Percentiles rank a stretch among this genome's conserved stretches.
phyloP scores from a whole-genome alignment of 805 yeast genomes.

The Teunomyces barrocoloradensis region DNA sequence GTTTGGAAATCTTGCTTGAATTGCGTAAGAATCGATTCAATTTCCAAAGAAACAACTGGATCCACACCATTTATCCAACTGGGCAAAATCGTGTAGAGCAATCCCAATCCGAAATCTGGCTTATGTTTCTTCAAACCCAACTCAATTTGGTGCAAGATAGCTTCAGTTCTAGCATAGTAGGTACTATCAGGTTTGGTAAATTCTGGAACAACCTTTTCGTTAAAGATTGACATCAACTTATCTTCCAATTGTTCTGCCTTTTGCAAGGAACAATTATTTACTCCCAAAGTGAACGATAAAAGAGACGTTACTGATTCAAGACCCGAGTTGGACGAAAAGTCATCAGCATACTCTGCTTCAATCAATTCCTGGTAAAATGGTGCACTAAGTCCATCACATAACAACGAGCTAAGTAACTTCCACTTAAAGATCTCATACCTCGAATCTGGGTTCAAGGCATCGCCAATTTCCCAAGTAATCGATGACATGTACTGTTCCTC shows the following conservation, averaged over 20 bases:
- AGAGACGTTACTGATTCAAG: constrained; percentile 76
- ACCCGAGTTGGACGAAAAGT: constrained; percentile 85
- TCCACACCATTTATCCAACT: constrained; percentile 83
- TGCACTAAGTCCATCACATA: constrained; percentile 90
- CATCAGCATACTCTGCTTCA: constrained; percentile 81
- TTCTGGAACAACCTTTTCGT: constrained; percentile 35
- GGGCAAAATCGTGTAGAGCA: constrained; percentile 72
- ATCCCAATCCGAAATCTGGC: constrained; percentile 82
- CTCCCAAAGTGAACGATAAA: constrained; percentile 78
- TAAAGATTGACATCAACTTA: constrained; percentile 47
- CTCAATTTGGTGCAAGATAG: constrained; percentile 85
- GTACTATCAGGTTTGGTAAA: constrained; percentile 19
- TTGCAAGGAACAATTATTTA: constrained; percentile 64
- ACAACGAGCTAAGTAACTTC: constrained; percentile 64
- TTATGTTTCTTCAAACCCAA: constrained; percentile 80
- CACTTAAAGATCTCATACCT: constrained; percentile 69
- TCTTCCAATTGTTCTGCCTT: constrained; percentile 47
- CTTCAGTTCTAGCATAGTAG: constrained; percentile 58
- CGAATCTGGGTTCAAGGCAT: constrained; percentile 51
- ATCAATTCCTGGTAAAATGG: constrained; percentile 84
- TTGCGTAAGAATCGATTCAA: constrained; percentile 54
- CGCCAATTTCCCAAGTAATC: constrained; percentile 84
- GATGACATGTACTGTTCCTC: constrained; percentile 77
- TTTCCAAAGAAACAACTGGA: constrained; percentile 66
- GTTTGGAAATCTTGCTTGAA: constrained; percentile 61